Evolutionary conservation across 768 basidiomycete species (phyloP).

Genomic region (Leccinellum luteum): DNA sequence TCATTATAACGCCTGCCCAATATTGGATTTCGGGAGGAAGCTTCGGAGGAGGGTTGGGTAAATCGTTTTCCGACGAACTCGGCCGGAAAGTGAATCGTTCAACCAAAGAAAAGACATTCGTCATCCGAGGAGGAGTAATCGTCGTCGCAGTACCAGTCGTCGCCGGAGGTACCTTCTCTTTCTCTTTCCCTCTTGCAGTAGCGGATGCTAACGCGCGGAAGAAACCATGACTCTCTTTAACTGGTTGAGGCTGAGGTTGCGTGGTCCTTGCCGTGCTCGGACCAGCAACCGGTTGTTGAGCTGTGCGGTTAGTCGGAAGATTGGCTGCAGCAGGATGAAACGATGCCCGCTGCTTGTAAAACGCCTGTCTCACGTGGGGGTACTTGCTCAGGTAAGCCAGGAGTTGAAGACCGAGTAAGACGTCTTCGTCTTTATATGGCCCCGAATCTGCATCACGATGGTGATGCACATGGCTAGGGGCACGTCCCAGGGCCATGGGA

Average conservation of each 20-base stretch:
- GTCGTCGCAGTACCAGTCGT: slow-evolving; percentile 15
- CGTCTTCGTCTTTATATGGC: slow-evolving; percentile 92
- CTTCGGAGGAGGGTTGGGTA: slow-evolving; percentile 65
- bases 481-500: slow-evolving; percentile 19
- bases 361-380: slow-evolving; percentile 93
- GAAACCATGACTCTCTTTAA: slow-evolving; percentile 39
- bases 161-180: slow-evolving; percentile 32
- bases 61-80: slow-evolving; percentile 72
- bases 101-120: slow-evolving; percentile 94
- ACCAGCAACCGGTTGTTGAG: slow-evolving; percentile 23
- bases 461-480: slow-evolving; percentile 36
- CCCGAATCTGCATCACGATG: slow-evolving; percentile 46
- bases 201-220: slow-evolving; percentile 46
- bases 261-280: slow-evolving; percentile 24
- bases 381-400: slow-evolving; percentile 97
- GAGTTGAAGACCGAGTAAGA: slow-evolving; percentile 85
- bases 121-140: slow-evolving; percentile 44
- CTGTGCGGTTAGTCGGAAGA: slow-evolving; percentile 31
- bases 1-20: slow-evolving; percentile 99
- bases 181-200: slow-evolving; percentile 48
- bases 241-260: slow-evolving; percentile 16
- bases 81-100: slow-evolving; percentile 96
- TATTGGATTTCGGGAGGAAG: slow-evolving; percentile 92
- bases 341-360: slow-evolving; percentile 83
- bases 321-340: slow-evolving; percentile 73